phyloP scores from a whole-genome alignment of 768 basidiomycete genomes.

The Rhodocollybia butyracea region DNA sequence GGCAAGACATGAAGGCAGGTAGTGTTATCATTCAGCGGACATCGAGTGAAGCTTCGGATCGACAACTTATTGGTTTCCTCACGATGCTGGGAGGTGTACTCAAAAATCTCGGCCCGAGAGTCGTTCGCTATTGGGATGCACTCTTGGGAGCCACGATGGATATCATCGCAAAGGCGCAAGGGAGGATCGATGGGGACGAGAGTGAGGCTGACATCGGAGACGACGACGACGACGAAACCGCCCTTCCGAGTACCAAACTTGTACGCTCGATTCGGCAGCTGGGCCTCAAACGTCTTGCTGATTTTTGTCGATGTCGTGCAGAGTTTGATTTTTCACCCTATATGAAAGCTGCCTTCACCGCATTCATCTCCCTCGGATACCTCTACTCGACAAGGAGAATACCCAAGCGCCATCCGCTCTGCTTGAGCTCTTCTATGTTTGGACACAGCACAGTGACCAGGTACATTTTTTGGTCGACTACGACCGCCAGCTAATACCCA shows the following conservation, averaged over 20 bases:
- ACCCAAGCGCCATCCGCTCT: conserved; percentile 88
- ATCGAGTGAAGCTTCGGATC: conserved; percentile 37
- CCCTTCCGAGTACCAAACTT: conserved; percentile 33
- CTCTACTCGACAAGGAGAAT: conserved; percentile 75
- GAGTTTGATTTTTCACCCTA: conserved; percentile 75
- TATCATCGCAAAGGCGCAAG: conserved; percentile 64
- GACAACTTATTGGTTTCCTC: conserved; percentile 83
- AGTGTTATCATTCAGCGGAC: conserved; percentile 11
- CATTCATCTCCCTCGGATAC: conserved; percentile 84
- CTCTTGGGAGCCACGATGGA: conserved; percentile 69
- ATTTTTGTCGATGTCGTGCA: conserved; percentile 79
- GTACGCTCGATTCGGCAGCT: conserved; percentile 71
- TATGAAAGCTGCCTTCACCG: conserved; percentile 59
- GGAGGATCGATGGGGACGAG: conserved; percentile 38
- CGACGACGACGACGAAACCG: conserved; percentile 25
- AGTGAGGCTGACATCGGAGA: conserved; percentile 37
- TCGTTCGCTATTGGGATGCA: conserved; percentile 68
- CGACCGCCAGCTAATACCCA: conserved; percentile 65
- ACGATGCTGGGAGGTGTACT: conserved; percentile 82
- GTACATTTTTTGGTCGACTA: conserved; percentile 65
- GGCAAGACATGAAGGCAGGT: conserved; percentile 23
- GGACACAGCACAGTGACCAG: conserved; percentile 60
- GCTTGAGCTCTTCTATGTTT: conserved; percentile 79
- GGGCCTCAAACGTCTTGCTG: conserved; percentile 81
- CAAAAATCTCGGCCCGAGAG: conserved; percentile 73